phyloP scores from a whole-genome alignment of 768 basidiomycete genomes.

The Boletus pseudo-olivaceus region DNA sequence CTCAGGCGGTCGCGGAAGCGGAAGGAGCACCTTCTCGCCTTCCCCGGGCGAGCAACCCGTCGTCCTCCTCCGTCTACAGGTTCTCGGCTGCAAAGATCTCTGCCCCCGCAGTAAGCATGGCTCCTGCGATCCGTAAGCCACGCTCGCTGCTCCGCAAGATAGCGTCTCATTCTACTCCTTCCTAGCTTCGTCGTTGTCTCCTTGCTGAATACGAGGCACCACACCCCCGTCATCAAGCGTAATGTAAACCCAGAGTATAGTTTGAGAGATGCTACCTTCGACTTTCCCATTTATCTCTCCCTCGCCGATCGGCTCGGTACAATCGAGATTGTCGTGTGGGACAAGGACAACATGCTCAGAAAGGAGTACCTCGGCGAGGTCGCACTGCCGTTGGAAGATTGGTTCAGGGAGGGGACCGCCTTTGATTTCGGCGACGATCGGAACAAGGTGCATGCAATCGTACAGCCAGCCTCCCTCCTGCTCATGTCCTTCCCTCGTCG shows the following conservation, averaged over 20 bases:
- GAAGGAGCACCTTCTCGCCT: slow-evolving; percentile 40
- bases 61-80: slow-evolving; percentile 64
- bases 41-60: slow-evolving; percentile 61
- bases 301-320: slow-evolving; percentile 69
- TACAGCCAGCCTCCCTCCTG: neutral
- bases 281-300: slow-evolving; percentile 81
- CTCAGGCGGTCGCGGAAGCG: slow-evolving; percentile 38
- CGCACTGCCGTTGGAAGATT: slow-evolving; percentile 72
- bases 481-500: neutral
- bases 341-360: slow-evolving; percentile 75
- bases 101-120: slow-evolving; percentile 63
- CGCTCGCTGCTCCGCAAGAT: neutral
- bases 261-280: slow-evolving; percentile 77
- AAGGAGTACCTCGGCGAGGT: slow-evolving; percentile 96
- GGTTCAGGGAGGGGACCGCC: slow-evolving; percentile 52
- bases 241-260: slow-evolving; percentile 65
- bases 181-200: slow-evolving; percentile 73
- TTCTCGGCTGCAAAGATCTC: slow-evolving; percentile 61
- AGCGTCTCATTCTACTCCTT: neutral
- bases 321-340: slow-evolving; percentile 89
- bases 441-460: slow-evolving; percentile 57
- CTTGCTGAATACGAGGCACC: slow-evolving; percentile 52
- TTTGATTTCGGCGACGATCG: slow-evolving; percentile 56
- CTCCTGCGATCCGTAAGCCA: slow-evolving; percentile 73
- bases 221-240: slow-evolving; percentile 75